Percentiles rank a stretch among this genome's conserved stretches.
Evolutionary conservation across 2,329 filamentous ascomycete species (phyloP).

Genomic region (Dactylellina haptotyla): DNA sequence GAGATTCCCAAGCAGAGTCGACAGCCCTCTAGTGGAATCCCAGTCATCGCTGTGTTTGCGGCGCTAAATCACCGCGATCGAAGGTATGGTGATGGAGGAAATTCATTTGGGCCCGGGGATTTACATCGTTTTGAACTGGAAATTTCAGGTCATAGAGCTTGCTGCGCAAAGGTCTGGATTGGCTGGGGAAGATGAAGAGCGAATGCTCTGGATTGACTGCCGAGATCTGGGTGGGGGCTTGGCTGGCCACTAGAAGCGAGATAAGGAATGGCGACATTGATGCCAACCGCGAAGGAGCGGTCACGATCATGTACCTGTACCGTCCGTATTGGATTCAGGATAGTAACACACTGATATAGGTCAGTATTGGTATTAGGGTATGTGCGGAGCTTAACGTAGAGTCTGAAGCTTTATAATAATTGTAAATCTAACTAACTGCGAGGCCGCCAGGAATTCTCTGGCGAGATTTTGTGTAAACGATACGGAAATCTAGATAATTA

Average conservation of each 20-base stretch:
- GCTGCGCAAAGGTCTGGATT: constrained; percentile 3
- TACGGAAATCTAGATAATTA: too few relatives aligned
- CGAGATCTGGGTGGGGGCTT: constrained; percentile 8
- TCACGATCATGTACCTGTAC: too few relatives aligned
- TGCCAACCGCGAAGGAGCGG: background rate
- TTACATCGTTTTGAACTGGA: background rate
- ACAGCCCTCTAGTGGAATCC: background rate
- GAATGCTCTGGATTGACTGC: constrained; percentile 1
- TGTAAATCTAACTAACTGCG: too few relatives aligned
- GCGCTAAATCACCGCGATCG: background rate
- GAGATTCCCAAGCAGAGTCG: background rate
- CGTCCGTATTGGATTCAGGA: too few relatives aligned
- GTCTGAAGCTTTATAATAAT: too few relatives aligned
- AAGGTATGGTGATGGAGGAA: background rate
- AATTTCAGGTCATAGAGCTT: background rate
- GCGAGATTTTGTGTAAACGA: too few relatives aligned
- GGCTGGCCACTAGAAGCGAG: constrained; percentile 22
- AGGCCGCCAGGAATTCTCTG: too few relatives aligned
- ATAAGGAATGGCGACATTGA: constrained; percentile 33
- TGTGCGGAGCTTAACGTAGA: too few relatives aligned
- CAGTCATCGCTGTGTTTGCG: constrained; percentile 2
- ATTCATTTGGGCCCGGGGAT: background rate
- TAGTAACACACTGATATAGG: too few relatives aligned
- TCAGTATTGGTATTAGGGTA: too few relatives aligned
- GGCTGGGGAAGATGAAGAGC: background rate